Base-by-base conservation (phyloP, 768 basidiomycete species). In the Mycena indigotica region DNA sequence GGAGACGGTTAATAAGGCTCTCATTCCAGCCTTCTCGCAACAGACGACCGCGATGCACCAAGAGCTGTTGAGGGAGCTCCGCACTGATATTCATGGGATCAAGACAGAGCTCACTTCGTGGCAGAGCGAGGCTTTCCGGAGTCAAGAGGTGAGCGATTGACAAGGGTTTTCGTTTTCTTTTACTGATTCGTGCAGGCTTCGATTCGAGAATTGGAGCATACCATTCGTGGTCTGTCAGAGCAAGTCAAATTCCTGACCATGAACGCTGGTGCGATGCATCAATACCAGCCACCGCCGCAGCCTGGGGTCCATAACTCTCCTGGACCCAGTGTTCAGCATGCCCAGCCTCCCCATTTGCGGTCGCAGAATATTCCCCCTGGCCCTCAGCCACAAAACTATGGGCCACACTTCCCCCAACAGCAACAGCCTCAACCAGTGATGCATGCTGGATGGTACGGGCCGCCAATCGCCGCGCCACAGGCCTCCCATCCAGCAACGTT, bases 141-240 rank as follows among this genome's bases (percentile, higher is more conserved):
- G 79, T 30, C 90, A 94, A 66, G 92, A 95, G 81, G 91, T 91
- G 60, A 28, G 82, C 72, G 1, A 46, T 13, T 35, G n/a, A 50
- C 35, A 10, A 15, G 39, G 49, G 8, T 29, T 28, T 28, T 8
- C 49, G 13, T 23, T 49, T 44, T n/a, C 10, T 5, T 19, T 40
- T 30, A 5, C 16, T 64, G 40, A 63, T 54, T 52, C 59, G 58
- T 64, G 15, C 57, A 93, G 91, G 76, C 83, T 26, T 75, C 88
- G 24, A 89, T 94, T 55, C 83, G 90, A 58, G 91, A 93, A 39
- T 80, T 94, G 55, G 92, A 93, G 71, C 87, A 86, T 64, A 85
- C 84, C 5, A 86, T 94, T 53, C 80, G 90, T 52, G 65, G 83
- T 23, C 75, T 94, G 54, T 81, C 88, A 28, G 92, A 94, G 50